Base-by-base conservation (phyloP, 1,284 basidiomycete species). In the Cerioporus squamosus region DNA sequence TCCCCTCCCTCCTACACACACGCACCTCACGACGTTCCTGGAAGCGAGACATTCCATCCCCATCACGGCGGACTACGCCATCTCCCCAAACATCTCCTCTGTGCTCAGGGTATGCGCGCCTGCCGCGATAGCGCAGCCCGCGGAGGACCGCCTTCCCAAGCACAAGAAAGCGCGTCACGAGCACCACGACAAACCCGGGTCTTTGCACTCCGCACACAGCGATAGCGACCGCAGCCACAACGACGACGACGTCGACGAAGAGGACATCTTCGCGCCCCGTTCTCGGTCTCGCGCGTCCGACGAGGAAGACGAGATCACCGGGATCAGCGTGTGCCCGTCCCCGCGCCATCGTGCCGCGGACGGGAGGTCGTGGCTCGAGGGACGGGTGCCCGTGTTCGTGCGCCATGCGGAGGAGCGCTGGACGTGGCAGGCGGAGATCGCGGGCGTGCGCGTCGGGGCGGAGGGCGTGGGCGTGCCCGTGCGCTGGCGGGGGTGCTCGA, bases 401-500 rank as follows among this genome's bases (percentile, higher is more conserved):
- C 71, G 68, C 23, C 85, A 81, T 53, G 81, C 80, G 0, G 88
- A 88, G 65, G 83, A 88, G 68, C 73, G 87, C 44, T 81, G 80
- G 60, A 82, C 85, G 4, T 92, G 90, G 90, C 86, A 86, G 68
- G 74, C 71, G 2, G 71, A 63, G 14, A 71, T 91, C 42, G 86
- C 82, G 0, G 83, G 84, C 4, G 75, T 79, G 29, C 69, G 75
- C 9, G 74, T 88, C 0, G 84, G 83, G 12, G 79, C 79, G 14
- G 64, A 66, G 49, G 57, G 59, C 17, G 53, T 56, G 3, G 66
- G 73, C 2, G 85, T 88, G 10, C 86, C 89, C n/a, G 59, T 92
- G 39, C 70, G 77, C 52, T 92, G 90, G 89, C 75, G 87, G 22
- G 90, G 90, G 0, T 92, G 90, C 69, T 69, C 72, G 26, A 62